A percentile compares a stretch with the other conserved stretches of the same genome.
Conservation (phyloP, 371 early-diverging fungal species). For the Mucor lusitanicus region DNA sequence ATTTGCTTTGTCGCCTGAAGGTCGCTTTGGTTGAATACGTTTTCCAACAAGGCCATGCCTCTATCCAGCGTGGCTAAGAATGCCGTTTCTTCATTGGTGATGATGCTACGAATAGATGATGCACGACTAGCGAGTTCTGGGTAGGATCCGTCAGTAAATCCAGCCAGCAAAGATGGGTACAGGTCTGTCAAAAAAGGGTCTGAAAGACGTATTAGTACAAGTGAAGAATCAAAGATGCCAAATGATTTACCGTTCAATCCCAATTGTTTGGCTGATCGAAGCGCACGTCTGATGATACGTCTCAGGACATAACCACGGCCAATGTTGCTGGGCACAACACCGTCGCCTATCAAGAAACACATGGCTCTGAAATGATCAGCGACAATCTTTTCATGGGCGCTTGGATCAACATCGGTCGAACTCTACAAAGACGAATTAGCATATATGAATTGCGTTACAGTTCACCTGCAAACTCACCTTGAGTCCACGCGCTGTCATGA, state of each 20-base stretch:
- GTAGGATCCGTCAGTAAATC: slow-evolving; percentile 55
- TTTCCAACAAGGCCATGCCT: slow-evolving; percentile 62
- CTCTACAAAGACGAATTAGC: slow-evolving; percentile 2
- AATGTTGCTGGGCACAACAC: slow-evolving; percentile 76
- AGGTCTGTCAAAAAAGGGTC: slow-evolving; percentile 65
- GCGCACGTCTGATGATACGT: slow-evolving; percentile 75
- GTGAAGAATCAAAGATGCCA: background rate
- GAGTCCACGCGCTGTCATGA: slow-evolving; percentile 40
- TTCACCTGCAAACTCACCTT: slow-evolving; percentile 12
- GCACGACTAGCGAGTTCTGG: slow-evolving; percentile 61
- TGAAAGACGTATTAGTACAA: slow-evolving; percentile 5
- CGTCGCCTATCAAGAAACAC: slow-evolving; percentile 75
- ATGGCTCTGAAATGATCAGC: slow-evolving; percentile 78
- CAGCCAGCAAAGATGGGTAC: slow-evolving; percentile 60
- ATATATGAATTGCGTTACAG: background rate
- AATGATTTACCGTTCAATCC: slow-evolving; percentile 53
- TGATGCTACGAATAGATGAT: slow-evolving; percentile 53
- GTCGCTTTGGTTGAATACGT: slow-evolving; percentile 52
- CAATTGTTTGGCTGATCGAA: slow-evolving; percentile 70
- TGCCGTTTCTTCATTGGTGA: slow-evolving; percentile 69
- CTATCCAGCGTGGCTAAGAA: slow-evolving; percentile 68
- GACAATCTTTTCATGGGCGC: slow-evolving; percentile 66
- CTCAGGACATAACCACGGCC: slow-evolving; percentile 82
- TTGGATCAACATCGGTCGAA: slow-evolving; percentile 30
- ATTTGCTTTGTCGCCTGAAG: slow-evolving; percentile 36